Evolutionary conservation across 192 early-diverging fungal species (phyloP).

Genomic region (Mortierella antarctica): DNA sequence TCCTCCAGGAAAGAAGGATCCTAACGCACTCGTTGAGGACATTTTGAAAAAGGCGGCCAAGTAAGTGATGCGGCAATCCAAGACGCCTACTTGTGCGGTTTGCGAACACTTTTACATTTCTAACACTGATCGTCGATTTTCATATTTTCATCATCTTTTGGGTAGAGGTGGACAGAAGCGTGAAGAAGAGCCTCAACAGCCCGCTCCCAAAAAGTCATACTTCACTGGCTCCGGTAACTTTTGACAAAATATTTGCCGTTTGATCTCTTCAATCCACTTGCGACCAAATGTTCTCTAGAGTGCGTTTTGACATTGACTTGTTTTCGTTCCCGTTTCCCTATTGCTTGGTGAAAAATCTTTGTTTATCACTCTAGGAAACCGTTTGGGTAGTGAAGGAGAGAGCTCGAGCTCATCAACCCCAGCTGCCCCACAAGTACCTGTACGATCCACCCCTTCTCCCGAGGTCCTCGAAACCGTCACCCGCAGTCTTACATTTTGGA

Average conservation of each 20-base stretch:
- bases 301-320: neutral
- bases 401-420: constrained; percentile 41
- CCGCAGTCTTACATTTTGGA: constrained; percentile 93
- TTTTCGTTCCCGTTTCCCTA: neutral
- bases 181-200: constrained; percentile 33
- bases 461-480: constrained; percentile 46
- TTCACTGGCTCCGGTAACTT: constrained; percentile 50
- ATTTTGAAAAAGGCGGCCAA: constrained; percentile 83
- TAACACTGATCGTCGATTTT: neutral
- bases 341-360: neutral
- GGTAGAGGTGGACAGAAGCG: constrained; percentile 36
- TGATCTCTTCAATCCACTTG: too few species aligned
- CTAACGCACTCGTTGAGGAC: constrained; percentile 74
- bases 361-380: constrained; percentile 40
- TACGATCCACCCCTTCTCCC: constrained; percentile 25
- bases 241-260: neutral
- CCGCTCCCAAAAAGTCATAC: constrained; percentile 25
- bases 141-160: neutral
- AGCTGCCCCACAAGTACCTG: constrained; percentile 11
- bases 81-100: neutral
- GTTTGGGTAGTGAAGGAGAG: constrained; percentile 64
- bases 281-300: neutral
- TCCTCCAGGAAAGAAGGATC: constrained; percentile 56
- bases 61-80: constrained; percentile 42
- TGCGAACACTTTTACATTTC: neutral